Conservation (phyloP, 495 filamentous ascomycete genomes). For the Daldinia bambusicola region DNA sequence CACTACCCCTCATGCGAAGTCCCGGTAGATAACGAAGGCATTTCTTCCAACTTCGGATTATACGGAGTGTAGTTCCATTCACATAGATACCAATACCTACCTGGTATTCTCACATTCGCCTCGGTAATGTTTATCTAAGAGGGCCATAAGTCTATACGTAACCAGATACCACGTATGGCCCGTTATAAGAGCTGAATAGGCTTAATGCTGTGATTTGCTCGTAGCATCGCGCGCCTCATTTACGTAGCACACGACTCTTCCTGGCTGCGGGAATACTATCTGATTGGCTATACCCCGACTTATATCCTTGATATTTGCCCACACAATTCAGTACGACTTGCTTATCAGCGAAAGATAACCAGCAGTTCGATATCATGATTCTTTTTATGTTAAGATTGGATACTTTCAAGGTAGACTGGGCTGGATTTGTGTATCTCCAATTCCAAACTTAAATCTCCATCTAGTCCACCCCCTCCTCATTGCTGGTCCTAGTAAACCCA, state of each 20-base stretch:
- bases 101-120: background rate
- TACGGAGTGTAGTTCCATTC: too few species aligned
- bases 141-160: background rate
- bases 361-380: slow-evolving; percentile 27
- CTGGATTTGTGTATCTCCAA: background rate
- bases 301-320: slow-evolving; percentile 12
- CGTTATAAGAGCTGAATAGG: background rate
- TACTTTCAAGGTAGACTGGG: too few species aligned
- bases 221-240: background rate
- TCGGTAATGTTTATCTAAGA: background rate
- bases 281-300: slow-evolving; percentile 24
- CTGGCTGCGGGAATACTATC: background rate
- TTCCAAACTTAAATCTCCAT: background rate
- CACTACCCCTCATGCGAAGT: slow-evolving; percentile 4
- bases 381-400: background rate
- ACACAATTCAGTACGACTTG: background rate
- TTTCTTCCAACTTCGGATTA: background rate
- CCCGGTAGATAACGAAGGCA: background rate
- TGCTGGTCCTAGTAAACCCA: background rate
- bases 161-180: background rate
- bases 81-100: too few species aligned
- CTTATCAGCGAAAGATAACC: slow-evolving; percentile 31
- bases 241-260: background rate
- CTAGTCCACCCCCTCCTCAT: slow-evolving; percentile 4
- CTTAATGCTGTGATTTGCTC: background rate